A percentile compares a stretch with the other conserved stretches of the same genome.
Conservation (phyloP, 1,284 basidiomycete species). For the Pascua sp. region DNA sequence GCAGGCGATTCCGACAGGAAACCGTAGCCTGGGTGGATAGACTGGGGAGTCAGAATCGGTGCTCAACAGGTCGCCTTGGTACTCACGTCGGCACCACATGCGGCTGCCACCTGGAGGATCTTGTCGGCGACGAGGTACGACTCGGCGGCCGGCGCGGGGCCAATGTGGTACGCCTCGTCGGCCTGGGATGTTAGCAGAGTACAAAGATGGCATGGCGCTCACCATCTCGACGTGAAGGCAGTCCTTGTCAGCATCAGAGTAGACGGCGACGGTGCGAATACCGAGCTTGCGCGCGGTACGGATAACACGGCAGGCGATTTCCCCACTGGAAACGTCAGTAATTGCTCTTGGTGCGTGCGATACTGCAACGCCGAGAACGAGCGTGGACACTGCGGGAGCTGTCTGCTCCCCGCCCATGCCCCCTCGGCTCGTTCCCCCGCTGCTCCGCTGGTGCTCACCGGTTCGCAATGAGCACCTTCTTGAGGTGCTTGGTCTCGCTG, state of each 20-base stretch:
- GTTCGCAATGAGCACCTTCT: constrained; percentile 82
- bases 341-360: no score
- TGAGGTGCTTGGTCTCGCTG: constrained; percentile 26
- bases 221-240: constrained; percentile 68
- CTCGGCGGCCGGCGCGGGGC: constrained; percentile 78
- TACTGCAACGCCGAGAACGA: background rate
- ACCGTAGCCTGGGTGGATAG: constrained; percentile 67
- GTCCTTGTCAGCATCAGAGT: constrained; percentile 77
- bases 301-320: constrained; percentile 92
- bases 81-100: constrained; percentile 73
- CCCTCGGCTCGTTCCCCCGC: background rate
- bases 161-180: constrained; percentile 93
- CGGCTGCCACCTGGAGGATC: constrained; percentile 75
- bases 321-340: constrained; percentile 55
- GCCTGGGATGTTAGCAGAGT: constrained; percentile 56
- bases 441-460: constrained; percentile 50
- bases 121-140: constrained; percentile 87
- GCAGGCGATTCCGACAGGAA: constrained; percentile 73
- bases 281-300: constrained; percentile 81
- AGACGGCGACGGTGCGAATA: constrained; percentile 87
- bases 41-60: constrained; percentile 9
- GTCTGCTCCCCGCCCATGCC: background rate
- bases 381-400: background rate
- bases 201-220: constrained; percentile 1
- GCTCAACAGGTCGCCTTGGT: background rate